Evolutionary conservation across 164 flowering plant genomes (phyloP).

Genomic region (Magnolia sinica): DNA sequence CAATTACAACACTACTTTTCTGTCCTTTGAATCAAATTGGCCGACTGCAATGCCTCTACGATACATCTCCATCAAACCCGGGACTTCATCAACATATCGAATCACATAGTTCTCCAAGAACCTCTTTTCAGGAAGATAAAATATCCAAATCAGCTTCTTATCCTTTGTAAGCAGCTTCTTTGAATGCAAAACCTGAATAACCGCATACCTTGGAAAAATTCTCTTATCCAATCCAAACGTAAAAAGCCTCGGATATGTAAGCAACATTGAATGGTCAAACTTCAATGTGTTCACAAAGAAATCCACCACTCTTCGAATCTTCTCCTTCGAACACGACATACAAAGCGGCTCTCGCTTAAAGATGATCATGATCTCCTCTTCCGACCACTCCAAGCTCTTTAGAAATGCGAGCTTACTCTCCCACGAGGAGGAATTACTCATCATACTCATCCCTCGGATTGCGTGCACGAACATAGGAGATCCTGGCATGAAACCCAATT

Average conservation of each 20-base stretch:
- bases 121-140: neutral
- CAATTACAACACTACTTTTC: too few relatives aligned
- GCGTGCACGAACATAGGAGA: slow-evolving; percentile 7
- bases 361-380: slow-evolving; percentile 13
- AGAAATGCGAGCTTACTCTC: slow-evolving; percentile 12
- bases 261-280: slow-evolving; percentile 8
- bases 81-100: neutral
- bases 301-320: slow-evolving; percentile 9
- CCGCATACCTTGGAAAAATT: slow-evolving; percentile 16
- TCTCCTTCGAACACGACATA: slow-evolving; percentile 18
- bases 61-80: too few relatives aligned
- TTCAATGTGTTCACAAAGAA: slow-evolving; percentile 16
- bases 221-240: slow-evolving; percentile 11
- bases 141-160: neutral
- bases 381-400: slow-evolving; percentile 23
- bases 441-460: slow-evolving; percentile 4
- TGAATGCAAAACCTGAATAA: slow-evolving; percentile 15
- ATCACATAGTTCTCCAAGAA: neutral
- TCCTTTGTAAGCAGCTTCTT: slow-evolving; percentile 2
- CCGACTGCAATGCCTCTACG: too few relatives aligned
- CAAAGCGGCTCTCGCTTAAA: slow-evolving; percentile 9
- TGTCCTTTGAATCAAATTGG: too few relatives aligned
- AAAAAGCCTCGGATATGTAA: slow-evolving; percentile 13
- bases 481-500: neutral
- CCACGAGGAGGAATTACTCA: slow-evolving; percentile 17